A percentile compares a stretch with the other conserved stretches of the same genome.
phyloP scores from a whole-genome alignment of 2,329 filamentous ascomycete genomes.

The Colletotrichum spinosum region DNA sequence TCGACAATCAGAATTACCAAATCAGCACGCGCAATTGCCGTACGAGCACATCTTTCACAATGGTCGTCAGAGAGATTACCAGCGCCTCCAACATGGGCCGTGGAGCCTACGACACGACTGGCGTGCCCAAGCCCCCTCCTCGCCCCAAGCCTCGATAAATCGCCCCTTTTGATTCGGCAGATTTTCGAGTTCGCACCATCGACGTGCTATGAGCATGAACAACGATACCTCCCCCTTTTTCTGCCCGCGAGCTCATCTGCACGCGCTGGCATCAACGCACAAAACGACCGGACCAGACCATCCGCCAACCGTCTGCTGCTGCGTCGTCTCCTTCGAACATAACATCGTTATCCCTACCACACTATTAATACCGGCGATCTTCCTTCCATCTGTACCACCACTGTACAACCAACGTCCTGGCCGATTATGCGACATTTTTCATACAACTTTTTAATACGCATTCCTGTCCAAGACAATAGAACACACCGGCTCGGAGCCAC shows the following conservation, averaged over 20 bases:
- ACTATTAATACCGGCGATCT: constrained; percentile 33
- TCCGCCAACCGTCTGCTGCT: constrained; percentile 18
- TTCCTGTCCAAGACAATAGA: constrained; percentile 47
- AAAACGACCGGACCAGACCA: constrained; percentile 35
- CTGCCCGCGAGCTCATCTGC: constrained; percentile 30
- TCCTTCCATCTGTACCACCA: constrained; percentile 31
- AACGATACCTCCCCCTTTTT: constrained; percentile 3
- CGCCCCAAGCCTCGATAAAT: constrained; percentile 54
- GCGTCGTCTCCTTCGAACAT: constrained; percentile 30
- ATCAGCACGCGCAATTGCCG: constrained; percentile 5
- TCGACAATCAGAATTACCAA: constrained; percentile 9
- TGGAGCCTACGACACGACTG: constrained; percentile 65
- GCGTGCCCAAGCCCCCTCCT: constrained; percentile 59
- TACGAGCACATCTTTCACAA: constrained; percentile 41
- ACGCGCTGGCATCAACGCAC: constrained; percentile 38
- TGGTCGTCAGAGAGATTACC: constrained; percentile 49
- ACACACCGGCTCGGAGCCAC: constrained; percentile 52
- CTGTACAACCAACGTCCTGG: constrained; percentile 31
- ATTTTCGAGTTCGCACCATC: constrained; percentile 1
- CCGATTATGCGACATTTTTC: constrained; percentile 36
- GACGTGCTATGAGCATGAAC: constrained; percentile 24
- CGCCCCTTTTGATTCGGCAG: background rate
- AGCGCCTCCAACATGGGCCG: constrained; percentile 59
- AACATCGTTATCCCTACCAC: constrained; percentile 23
- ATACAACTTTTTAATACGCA: constrained; percentile 49